Base-by-base conservation (phyloP, 306 rosid species). In the Pueraria montana region DNA sequence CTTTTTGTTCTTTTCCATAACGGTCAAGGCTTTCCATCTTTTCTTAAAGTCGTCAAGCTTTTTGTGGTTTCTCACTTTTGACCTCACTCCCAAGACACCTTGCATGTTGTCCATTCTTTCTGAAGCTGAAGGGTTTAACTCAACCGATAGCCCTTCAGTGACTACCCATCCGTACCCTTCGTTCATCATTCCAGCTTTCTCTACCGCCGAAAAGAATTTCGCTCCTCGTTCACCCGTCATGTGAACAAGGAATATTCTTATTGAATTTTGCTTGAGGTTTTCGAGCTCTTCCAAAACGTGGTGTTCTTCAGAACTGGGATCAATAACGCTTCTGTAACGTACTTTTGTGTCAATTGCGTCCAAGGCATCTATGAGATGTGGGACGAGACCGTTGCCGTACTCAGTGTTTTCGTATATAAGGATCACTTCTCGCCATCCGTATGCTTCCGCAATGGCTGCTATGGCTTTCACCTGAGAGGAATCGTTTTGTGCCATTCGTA, bases 381-480 rank as follows among this genome's bases (percentile, higher is more conserved):
- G 66, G 36, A 59, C 11, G 38, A 59, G 36, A 5, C 36, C 66
- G 17, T 23, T 24, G 5, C 66, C 66, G 8, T 59, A 59, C 24
- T 59, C 66, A 1, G 66, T 59, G 36, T 59, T 24, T 59, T 59
- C 66, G 5, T 59, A 59, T 23, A 59, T 12, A 10, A 23, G 36
- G n/a, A 59, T 11, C 7, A 59, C 2, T 59, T 59, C 36, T 14
- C 36, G 66, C 66, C 66, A 59, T 0, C 66, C 66, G 4, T 59
- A 24, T 23, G 66, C 34, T 59, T 59, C 36, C 17, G 0, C 66
- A 11, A 59, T 20, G 17, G 66, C 66, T 23, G 66, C 66, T 23
- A 59, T 24, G 66, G 66, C 66, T 59, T 59, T 59, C 34, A 59
- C 66, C 66, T 59, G 66, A 59, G 36, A 59, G n/a, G 66, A 59